A percentile compares a stretch with the other conserved stretches of the same genome.
phyloP scores from a whole-genome alignment of 1,139 yeast genomes.

The Blastobotrys proliferans region DNA sequence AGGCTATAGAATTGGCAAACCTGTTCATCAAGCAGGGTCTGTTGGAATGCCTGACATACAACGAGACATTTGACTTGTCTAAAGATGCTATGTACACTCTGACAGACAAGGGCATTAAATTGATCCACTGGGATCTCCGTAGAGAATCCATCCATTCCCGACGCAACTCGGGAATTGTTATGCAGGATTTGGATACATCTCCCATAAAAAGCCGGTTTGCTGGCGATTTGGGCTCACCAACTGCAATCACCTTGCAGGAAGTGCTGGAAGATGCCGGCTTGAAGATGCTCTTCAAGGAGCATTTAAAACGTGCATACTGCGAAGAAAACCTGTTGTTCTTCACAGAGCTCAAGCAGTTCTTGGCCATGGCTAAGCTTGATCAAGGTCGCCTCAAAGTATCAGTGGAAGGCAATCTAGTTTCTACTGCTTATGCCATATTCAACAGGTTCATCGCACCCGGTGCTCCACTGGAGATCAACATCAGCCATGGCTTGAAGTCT shows the following conservation, averaged over 20 bases:
- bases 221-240: slow-evolving; percentile 3
- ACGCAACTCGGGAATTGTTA: neutral
- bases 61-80: neutral
- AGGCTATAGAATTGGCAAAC: slow-evolving; percentile 60
- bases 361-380: neutral
- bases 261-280: slow-evolving; percentile 76
- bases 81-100: slow-evolving; percentile 8
- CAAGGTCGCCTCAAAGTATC: slow-evolving; percentile 34
- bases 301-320: slow-evolving; percentile 61
- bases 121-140: slow-evolving; percentile 1
- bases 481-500: slow-evolving; percentile 55
- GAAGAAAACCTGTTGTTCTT: slow-evolving; percentile 75
- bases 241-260: slow-evolving; percentile 37
- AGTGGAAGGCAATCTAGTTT: slow-evolving; percentile 23
- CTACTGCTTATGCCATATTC: slow-evolving; percentile 58
- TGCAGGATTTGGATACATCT: neutral
- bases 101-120: slow-evolving; percentile 1
- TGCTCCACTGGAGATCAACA: slow-evolving; percentile 68
- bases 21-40: slow-evolving; percentile 47
- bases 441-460: slow-evolving; percentile 64
- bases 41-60: slow-evolving; percentile 3
- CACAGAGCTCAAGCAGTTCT: slow-evolving; percentile 48
- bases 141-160: neutral
- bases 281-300: slow-evolving; percentile 60
- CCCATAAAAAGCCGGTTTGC: neutral